Percentiles rank a stretch among this genome's conserved stretches.
These are phyloP conservation scores for Trametes punicea DNA, from an alignment of 768 basidiomycete genomes.

Conservation along the genomic window DNA sequence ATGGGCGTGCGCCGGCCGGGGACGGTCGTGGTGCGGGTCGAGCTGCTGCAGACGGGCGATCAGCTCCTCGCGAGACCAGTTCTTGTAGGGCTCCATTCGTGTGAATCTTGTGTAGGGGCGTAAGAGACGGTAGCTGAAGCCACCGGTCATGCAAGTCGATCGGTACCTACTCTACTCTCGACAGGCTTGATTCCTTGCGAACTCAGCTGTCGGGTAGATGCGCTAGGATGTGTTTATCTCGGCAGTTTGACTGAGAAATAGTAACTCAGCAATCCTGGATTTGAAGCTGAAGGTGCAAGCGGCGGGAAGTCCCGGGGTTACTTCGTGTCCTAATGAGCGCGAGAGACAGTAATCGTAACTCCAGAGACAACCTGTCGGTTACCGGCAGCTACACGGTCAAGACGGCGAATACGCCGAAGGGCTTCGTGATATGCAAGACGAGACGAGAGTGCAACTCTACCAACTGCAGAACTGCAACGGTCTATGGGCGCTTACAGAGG, in stretches of 20 bases:
- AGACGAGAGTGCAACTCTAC: not conserved
- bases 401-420: no score
- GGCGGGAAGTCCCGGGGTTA: no score
- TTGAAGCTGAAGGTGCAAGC: no score
- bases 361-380: no score
- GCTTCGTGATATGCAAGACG: not conserved
- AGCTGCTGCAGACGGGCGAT: constrained; percentile 60
- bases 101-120: constrained; percentile 24
- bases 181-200: not conserved
- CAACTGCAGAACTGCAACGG: no score
- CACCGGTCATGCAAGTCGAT: constrained; percentile 30
- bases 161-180: constrained; percentile 1
- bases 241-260: no score
- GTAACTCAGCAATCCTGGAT: no score
- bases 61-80: constrained; percentile 66
- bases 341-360: no score
- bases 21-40: constrained; percentile 35
- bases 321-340: no score
- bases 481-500: not conserved
- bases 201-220: no score
- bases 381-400: no score
- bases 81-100: constrained; percentile 44
- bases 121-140: constrained; percentile 32
- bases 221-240: no score
- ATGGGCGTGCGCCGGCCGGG: constrained; percentile 7